A percentile compares a stretch with the other conserved stretches of the same genome.
These are phyloP conservation scores for Salix suchowensis DNA, from an alignment of 345 rosid genomes.

Conservation along the genomic window DNA sequence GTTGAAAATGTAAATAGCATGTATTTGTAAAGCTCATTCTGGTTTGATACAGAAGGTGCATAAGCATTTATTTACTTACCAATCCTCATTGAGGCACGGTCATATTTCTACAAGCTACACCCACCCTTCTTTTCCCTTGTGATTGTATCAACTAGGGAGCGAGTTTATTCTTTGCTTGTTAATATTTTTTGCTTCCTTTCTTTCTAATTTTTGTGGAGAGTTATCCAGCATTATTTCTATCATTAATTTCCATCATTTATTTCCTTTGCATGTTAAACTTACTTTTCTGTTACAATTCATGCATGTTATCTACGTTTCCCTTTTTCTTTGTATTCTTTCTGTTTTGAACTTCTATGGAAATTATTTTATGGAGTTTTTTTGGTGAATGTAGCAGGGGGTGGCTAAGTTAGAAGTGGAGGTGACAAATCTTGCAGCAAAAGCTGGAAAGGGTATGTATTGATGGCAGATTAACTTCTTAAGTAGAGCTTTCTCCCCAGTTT, in stretches of 20 bases:
- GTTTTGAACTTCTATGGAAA: background rate
- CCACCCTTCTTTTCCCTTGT: background rate
- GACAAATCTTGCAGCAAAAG: conserved; percentile 95
- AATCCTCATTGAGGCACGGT: no score
- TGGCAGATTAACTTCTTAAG: background rate
- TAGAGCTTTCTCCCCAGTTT: background rate
- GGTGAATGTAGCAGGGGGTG: conserved; percentile 44
- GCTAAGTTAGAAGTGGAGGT: conserved; percentile 97
- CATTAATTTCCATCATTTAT: background rate
- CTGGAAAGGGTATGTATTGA: conserved; percentile 86
- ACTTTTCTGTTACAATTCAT: background rate
- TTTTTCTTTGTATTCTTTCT: background rate
- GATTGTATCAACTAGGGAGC: background rate
- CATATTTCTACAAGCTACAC: no score
- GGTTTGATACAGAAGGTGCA: background rate
- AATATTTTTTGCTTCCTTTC: no score
- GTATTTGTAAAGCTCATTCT: background rate
- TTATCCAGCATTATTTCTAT: no score
- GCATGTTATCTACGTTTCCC: background rate
- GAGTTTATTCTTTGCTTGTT: no score
- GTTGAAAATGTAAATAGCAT: background rate
- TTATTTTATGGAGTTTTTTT: conserved; percentile 5
- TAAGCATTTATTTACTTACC: no score
- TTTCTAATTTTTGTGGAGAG: no score
- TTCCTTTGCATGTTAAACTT: background rate